Evolutionary conservation across 2,329 filamentous ascomycete species (phyloP), one percentile per base, ranked within the genome.

Genomic region (Davidsoniella virescens): DNA sequence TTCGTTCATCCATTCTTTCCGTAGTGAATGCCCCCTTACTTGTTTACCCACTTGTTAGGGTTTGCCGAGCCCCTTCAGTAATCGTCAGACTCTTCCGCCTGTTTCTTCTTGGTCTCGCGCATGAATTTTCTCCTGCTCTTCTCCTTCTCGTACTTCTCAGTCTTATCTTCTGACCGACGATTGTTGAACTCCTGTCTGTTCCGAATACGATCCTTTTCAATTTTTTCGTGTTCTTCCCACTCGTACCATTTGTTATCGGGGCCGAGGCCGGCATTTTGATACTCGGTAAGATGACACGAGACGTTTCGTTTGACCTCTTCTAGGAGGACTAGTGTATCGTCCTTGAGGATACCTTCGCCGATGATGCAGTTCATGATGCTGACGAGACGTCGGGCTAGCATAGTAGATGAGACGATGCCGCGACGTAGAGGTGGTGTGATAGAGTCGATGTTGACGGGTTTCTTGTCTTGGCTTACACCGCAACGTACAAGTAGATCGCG

Each of bases 371-470:
- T 44, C n/a, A 53, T 37, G 10, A 33, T 40, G 38, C 51, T 26
- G 5, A 53, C 43, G n/a, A 53, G 51, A 16, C 44, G 56, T 12
- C 69, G 57, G 5, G 59, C 62, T 25, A 59, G 56, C 43, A 62
- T 57, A 20, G 39, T 41, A n/a, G 44, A 42, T 9, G 44, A 47
- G 2, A 51, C 49, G 6, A 37, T 40, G 7, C 37, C 52, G 10
- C 25, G 29, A 12, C 29, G 25, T 16, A 29, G 14, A 20, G 14
- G 16, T n/a, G 20, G 38, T 40, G 16, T 42, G 12, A 20, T 20
- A n/a, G 10, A 9, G 16, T 36, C 45, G 16, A 10, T 14, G 10
- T 9, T 14, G 12, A 4, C 33, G 8, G 42, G 9, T 2, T 38
- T 26, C 16, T 25, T 7, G 12, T 29, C 20, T 41, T 38, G 33